Evolutionary conservation across 805 yeast species (phyloP).

Genomic region (Yamadazyma paraphyllophila): DNA sequence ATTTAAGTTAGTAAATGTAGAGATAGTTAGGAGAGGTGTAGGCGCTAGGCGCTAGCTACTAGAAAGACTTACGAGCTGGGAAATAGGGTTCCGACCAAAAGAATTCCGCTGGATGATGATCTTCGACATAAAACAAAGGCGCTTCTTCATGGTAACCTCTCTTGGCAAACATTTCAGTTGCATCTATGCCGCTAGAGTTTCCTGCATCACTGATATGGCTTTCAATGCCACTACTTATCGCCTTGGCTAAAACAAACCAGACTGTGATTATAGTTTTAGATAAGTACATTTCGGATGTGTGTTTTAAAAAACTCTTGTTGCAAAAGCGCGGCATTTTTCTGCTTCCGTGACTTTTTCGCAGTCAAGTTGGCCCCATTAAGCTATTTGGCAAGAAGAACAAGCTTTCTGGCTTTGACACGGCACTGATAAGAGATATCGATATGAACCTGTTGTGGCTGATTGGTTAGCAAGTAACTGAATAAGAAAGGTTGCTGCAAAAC

Average conservation of each 20-base stretch:
- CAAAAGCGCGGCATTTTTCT: neutral
- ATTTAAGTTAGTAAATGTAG: slow-evolving; percentile 8
- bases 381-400: no score
- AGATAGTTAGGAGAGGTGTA: neutral
- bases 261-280: neutral
- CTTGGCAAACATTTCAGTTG: slow-evolving; percentile 10
- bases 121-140: slow-evolving; percentile 28
- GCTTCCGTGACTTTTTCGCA: neutral
- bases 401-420: no score
- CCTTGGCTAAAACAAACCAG: neutral
- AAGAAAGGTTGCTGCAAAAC: neutral
- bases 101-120: slow-evolving; percentile 25
- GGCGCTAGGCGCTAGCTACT: neutral
- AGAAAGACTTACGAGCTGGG: slow-evolving; percentile 35
- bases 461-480: no score
- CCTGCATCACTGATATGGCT: neutral
- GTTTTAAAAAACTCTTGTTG: neutral
- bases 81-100: slow-evolving; percentile 30
- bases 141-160: slow-evolving; percentile 32
- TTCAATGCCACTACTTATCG: neutral
- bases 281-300: neutral
- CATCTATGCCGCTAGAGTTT: neutral
- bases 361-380: neutral
- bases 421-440: no score
- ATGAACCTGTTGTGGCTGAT: no score